Evolutionary conservation across 2,329 filamentous ascomycete species (phyloP).

Genomic region (Beauveria brongniartii): DNA sequence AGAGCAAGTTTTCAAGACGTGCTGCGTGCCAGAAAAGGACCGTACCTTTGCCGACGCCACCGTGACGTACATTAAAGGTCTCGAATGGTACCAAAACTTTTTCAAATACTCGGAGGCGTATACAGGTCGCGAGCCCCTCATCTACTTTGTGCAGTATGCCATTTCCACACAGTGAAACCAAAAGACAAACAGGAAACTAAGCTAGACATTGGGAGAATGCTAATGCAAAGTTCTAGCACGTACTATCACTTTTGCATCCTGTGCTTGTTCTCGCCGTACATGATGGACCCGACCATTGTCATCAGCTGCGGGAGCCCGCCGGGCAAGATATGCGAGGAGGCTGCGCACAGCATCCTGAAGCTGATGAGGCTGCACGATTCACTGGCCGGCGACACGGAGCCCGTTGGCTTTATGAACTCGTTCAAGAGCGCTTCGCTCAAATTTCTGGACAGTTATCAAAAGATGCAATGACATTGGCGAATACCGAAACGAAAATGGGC

Average conservation of each 20-base stretch:
- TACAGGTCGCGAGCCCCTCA: not conserved
- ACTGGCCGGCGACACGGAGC: not conserved
- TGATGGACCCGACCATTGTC: not conserved
- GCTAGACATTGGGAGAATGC: not conserved
- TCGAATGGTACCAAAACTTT: conserved; percentile 7
- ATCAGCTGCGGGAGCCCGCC: not conserved
- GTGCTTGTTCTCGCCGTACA: not conserved
- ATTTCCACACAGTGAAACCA: not conserved
- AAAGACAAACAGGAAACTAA: too few relatives aligned
- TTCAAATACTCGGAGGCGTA: not conserved
- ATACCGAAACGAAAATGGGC: not conserved
- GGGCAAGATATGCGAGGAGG: not conserved
- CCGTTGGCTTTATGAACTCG: not conserved
- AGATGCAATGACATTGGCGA: not conserved
- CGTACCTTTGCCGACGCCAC: not conserved
- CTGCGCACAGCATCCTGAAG: not conserved
- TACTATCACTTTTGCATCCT: conserved; percentile 10
- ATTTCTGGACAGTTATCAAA: not conserved
- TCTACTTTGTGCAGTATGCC: not conserved
- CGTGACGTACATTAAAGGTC: not conserved
- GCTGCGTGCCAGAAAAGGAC: not conserved
- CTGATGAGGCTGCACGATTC: not conserved
- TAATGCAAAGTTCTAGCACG: not conserved
- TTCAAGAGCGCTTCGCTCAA: not conserved
- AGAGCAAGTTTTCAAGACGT: not conserved